Evolutionary conservation across 108 stramenopile genomes (phyloP).

Genomic region (Nitzschia sp.): DNA sequence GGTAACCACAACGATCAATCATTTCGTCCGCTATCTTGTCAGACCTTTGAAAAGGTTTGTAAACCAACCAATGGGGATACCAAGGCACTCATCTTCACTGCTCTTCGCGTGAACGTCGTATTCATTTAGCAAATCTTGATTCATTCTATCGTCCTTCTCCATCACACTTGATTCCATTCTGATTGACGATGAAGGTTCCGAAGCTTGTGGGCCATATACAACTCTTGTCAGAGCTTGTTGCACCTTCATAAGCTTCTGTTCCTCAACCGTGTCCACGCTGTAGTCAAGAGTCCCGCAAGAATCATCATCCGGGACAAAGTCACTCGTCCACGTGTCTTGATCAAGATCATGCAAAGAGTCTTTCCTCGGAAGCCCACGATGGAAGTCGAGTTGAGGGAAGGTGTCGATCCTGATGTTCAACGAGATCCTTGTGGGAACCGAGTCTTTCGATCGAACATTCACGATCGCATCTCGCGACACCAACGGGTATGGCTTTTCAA

Average conservation of each 20-base stretch:
- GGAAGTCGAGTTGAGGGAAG: background rate
- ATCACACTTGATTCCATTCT: background rate
- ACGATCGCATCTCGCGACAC: background rate
- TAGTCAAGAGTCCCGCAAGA: constrained; percentile 25
- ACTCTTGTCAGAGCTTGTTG: background rate
- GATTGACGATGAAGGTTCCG: background rate
- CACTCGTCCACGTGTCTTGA: constrained; percentile 7
- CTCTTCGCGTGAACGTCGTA: background rate
- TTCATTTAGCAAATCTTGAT: constrained; percentile 3
- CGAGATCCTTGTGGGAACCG: background rate
- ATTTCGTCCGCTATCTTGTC: background rate
- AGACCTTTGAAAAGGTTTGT: background rate
- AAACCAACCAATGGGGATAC: constrained; percentile 2
- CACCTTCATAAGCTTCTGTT: background rate
- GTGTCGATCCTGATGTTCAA: background rate
- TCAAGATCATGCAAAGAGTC: background rate
- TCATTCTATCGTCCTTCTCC: background rate
- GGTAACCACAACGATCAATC: too few species aligned
- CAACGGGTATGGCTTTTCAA: constrained; percentile 2
- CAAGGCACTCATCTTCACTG: background rate
- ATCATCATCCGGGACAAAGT: constrained; percentile 1
- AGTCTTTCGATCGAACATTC: background rate
- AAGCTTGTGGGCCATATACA: background rate
- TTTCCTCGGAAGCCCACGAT: background rate
- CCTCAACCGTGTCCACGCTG: constrained; percentile 14